Evolutionary conservation across 805 yeast species (phyloP).

Genomic region (Kazachstania viticola): DNA sequence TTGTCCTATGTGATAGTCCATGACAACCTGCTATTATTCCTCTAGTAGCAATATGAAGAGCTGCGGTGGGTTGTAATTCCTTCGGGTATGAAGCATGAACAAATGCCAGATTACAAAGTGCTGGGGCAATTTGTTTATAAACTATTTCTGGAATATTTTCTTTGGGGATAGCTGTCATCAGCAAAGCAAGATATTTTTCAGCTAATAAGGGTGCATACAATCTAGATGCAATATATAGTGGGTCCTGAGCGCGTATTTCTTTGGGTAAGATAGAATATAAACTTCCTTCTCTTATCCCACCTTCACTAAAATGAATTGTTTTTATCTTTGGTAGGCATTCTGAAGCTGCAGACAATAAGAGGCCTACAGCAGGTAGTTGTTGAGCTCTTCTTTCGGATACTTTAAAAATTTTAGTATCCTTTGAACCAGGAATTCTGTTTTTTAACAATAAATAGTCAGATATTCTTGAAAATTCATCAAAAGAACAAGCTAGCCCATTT

Average conservation of each 20-base stretch:
- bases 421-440: constrained; percentile 33
- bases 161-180: constrained; percentile 47
- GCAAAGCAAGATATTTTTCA: constrained; percentile 40
- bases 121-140: constrained; percentile 49
- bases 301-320: constrained; percentile 59
- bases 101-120: constrained; percentile 62
- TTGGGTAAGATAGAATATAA: constrained; percentile 50
- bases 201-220: constrained; percentile 64
- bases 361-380: constrained; percentile 61
- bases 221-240: constrained; percentile 53
- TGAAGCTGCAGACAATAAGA: constrained; percentile 49
- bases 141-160: constrained; percentile 47
- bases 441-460: constrained; percentile 42
- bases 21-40: constrained; percentile 69
- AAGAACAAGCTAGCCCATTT: constrained; percentile 54
- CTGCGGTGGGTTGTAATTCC: constrained; percentile 65
- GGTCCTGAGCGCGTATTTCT: constrained; percentile 52
- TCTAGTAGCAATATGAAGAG: constrained; percentile 58
- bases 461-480: constrained; percentile 38
- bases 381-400: constrained; percentile 54
- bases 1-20: constrained; percentile 59
- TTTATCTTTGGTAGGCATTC: constrained; percentile 49
- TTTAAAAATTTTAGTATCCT: constrained; percentile 39
- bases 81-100: constrained; percentile 69
- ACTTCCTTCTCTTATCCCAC: constrained; percentile 71